These are phyloP conservation scores for Sporothrix variecibatus DNA, from an alignment of 2,329 filamentous ascomycete species.

Conservation along the genomic window DNA sequence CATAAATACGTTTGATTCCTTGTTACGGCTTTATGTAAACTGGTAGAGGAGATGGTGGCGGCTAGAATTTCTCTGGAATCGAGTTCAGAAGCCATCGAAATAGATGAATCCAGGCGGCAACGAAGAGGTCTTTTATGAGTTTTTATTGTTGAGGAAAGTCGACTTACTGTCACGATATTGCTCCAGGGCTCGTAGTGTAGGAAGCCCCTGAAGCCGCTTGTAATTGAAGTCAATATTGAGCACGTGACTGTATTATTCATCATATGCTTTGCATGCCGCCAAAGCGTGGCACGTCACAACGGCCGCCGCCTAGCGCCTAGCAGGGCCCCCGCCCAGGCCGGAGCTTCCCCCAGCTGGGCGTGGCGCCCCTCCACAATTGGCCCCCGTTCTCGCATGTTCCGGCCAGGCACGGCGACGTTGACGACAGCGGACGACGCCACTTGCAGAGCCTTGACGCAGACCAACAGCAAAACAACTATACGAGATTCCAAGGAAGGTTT, in stretches of 20 bases:
- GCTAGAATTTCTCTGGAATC: background rate
- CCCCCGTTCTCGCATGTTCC: conserved; percentile 18
- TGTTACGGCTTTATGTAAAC: background rate
- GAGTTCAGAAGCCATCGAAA: background rate
- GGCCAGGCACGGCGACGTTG: conserved; percentile 23
- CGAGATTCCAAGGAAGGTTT: too few species aligned
- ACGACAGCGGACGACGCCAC: conserved; percentile 20
- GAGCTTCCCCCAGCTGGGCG: conserved; percentile 16
- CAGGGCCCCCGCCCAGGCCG: conserved; percentile 10
- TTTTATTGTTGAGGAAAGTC: too few species aligned
- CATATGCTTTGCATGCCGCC: background rate
- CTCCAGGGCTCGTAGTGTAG: background rate
- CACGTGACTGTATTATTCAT: conserved; percentile 22
- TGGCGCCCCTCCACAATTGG: conserved; percentile 13
- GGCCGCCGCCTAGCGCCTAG: conserved; percentile 22
- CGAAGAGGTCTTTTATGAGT: background rate
- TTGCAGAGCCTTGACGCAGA: background rate
- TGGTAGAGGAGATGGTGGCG: background rate
- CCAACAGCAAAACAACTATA: background rate
- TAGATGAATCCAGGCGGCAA: background rate
- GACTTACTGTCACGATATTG: background rate
- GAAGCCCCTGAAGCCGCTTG: background rate
- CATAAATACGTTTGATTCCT: background rate
- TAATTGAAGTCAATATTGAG: background rate
- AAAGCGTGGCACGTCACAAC: conserved; percentile 23